phyloP scores from a whole-genome alignment of 2,329 filamentous ascomycete genomes.

The Penicillium sp. region DNA sequence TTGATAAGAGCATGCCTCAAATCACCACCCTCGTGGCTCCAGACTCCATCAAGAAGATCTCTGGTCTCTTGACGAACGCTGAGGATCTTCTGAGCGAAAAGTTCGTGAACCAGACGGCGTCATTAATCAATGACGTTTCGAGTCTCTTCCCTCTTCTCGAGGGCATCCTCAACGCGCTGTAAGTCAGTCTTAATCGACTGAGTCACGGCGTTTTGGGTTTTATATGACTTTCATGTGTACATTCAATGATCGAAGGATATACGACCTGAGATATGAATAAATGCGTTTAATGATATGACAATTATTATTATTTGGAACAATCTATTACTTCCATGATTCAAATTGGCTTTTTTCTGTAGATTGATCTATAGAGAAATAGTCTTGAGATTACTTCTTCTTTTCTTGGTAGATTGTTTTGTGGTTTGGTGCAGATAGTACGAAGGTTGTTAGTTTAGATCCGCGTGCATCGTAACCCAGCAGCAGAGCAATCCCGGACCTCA shows the following conservation, averaged over 20 bases:
- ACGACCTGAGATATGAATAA: conserved; percentile 27
- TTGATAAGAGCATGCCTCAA: conserved; percentile 36
- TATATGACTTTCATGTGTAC: conserved; percentile 19
- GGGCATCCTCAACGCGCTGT: conserved; percentile 26
- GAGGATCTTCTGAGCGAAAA: conserved; percentile 6
- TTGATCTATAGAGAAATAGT: too few relatives aligned
- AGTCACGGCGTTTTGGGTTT: conserved; percentile 11
- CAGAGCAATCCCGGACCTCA: neutral
- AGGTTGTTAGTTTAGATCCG: neutral
- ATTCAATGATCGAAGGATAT: conserved; percentile 24
- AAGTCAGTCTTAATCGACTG: conserved; percentile 2
- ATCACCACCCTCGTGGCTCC: conserved; percentile 33
- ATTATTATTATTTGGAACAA: neutral
- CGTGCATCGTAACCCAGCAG: neutral
- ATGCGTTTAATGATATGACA: conserved; percentile 26
- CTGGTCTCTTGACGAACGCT: conserved; percentile 22
- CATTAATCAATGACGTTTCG: conserved; percentile 28
- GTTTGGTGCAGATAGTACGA: too few relatives aligned
- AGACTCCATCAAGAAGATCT: conserved; percentile 30
- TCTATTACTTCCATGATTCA: neutral
- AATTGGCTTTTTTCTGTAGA: neutral
- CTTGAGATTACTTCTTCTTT: too few relatives aligned
- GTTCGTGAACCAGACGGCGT: conserved; percentile 33
- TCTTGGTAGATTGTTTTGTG: too few relatives aligned
- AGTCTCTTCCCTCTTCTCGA: conserved; percentile 26